Base-by-base conservation (phyloP, 2,329 filamentous ascomycete genomes). In the Cercospora berteroae region DNA sequence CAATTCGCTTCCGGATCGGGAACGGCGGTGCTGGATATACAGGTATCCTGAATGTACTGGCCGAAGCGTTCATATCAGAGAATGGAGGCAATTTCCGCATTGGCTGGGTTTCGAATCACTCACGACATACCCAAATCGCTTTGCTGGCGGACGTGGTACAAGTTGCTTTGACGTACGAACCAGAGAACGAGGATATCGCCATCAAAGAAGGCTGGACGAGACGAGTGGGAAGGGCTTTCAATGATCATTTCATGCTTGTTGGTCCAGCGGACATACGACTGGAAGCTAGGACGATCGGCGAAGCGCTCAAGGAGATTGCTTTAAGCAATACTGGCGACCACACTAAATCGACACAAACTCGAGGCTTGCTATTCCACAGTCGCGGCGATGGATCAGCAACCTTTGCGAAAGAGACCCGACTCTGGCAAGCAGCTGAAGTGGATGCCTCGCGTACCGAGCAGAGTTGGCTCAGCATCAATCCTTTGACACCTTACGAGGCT, bases 11-110 rank as follows among this genome's bases (percentile, higher is more conserved):
- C 62, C 67, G 68, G 9, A 66, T 73, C 13, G 73, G 73, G 10
- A 74, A 73, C 60, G 73, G 71, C 16, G 72, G 72, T 29, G 73
- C 73, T 39, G 73, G 71, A 4, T 72, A 71, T 48, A 73, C 70
- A 16, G 73, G 72, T 9, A 52, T 74, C 18, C 66, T 73, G 5
- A 29, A 59, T 42, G 10, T 36, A 12, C 65, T 73, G 5, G 63
- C 59, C 48, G 66, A 71, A 52, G 9, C 29, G 7, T 73, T 63
- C 67, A 71, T 74, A 33, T n/a, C 33, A 1, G 27, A 65, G 16
- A 16, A 59, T 42, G 66, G 66, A 12, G 58, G 63, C 23, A 39
- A 64, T 3, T 72, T 73, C 52, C 63, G 69, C 1, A 72, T 75
- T 6, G 71, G 65, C 6, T 74, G 72, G 72, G 64, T 74, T 0